These are phyloP conservation scores for Tolypocladium endophyticum DNA, from an alignment of 2,329 filamentous ascomycete genomes.

Conservation along the genomic window DNA sequence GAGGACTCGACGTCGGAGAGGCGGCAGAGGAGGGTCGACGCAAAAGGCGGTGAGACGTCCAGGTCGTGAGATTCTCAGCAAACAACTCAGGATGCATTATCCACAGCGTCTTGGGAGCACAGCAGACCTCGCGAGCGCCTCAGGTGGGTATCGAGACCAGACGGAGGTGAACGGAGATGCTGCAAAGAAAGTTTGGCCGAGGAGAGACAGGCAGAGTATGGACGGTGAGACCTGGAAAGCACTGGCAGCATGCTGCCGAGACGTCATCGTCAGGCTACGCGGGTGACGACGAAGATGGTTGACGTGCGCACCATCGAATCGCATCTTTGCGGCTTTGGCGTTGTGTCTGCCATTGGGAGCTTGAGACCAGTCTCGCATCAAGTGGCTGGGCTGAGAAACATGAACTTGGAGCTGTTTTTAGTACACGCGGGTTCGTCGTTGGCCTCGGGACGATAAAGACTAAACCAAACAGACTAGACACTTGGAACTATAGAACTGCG, in stretches of 20 bases:
- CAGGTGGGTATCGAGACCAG: background rate
- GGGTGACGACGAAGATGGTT: background rate
- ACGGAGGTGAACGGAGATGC: background rate
- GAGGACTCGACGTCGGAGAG: background rate
- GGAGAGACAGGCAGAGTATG: background rate
- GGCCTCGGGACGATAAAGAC: background rate
- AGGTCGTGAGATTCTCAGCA: background rate
- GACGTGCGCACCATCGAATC: background rate
- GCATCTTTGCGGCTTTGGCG: background rate
- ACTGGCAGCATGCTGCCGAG: background rate
- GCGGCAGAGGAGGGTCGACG: background rate
- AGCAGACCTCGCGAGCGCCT: background rate
- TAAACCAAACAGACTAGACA: background rate
- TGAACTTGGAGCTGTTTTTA: background rate
- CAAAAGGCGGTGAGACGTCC: background rate
- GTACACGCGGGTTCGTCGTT: background rate
- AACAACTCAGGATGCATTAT: background rate
- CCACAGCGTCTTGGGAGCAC: background rate
- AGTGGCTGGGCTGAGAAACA: background rate
- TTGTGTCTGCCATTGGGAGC: background rate
- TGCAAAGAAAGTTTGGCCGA: background rate
- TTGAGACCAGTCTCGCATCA: background rate
- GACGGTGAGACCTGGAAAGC: background rate
- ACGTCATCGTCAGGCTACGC: background rate
- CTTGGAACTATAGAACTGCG: background rate